Percentiles rank a stretch among this genome's conserved stretches.
phyloP scores from a whole-genome alignment of 106 monocot species.

The Dioscorea dumetorum region DNA sequence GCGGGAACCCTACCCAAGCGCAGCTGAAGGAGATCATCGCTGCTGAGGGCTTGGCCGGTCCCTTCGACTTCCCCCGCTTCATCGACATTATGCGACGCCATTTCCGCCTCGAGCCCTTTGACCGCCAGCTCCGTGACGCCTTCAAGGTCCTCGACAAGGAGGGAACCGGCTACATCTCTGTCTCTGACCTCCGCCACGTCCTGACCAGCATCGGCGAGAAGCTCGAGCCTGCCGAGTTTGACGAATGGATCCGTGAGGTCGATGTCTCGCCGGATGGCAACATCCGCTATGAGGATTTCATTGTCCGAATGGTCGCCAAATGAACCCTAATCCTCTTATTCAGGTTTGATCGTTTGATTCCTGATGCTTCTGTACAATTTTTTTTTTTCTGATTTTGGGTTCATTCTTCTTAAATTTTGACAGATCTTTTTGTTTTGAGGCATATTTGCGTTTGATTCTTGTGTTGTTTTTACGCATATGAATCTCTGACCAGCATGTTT shows the following conservation, averaged over 20 bases:
- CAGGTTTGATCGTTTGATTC: too few species aligned
- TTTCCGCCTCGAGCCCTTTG: conserved; percentile 74
- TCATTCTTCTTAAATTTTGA: too few species aligned
- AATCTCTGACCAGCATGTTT: too few species aligned
- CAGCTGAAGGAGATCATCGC: conserved; percentile 77
- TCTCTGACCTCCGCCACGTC: conserved; percentile 78
- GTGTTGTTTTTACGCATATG: too few species aligned
- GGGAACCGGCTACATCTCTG: conserved; percentile 55
- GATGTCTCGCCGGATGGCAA: conserved; percentile 73
- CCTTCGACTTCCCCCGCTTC: conserved; percentile 89
- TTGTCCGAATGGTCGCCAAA: conserved; percentile 86
- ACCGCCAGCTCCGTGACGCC: conserved; percentile 82
- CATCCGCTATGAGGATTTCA: conserved; percentile 91
- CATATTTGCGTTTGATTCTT: too few species aligned
- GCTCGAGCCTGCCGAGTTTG: conserved; percentile 83
- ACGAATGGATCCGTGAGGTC: conserved; percentile 97
- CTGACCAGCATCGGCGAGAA: conserved; percentile 92
- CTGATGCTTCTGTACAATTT: too few species aligned
- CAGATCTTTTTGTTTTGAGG: too few species aligned
- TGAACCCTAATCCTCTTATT: conserved; percentile 8
- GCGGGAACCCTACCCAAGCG: conserved; percentile 91
- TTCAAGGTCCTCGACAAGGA: conserved; percentile 97
- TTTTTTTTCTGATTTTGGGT: too few species aligned
- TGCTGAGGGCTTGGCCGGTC: conserved; percentile 54
- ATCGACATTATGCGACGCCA: conserved; percentile 80